These are phyloP conservation scores for Arthrobotrys entomopaga DNA, from an alignment of 2,329 filamentous ascomycete genomes.

Conservation along the genomic window DNA sequence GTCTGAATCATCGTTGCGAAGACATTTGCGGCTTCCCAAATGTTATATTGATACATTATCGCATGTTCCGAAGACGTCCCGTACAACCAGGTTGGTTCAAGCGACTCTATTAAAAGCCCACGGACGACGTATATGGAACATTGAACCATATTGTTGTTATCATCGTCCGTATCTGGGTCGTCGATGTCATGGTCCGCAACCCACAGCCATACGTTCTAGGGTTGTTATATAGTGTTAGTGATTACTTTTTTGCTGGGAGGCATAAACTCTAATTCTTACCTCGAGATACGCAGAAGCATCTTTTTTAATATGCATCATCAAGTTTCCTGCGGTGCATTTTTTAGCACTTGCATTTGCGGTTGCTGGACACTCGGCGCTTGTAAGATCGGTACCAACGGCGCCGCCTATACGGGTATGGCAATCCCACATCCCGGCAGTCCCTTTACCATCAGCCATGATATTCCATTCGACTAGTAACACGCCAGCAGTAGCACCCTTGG, in stretches of 20 bases:
- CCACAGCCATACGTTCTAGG: conserved; percentile 68
- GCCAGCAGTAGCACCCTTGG: conserved; percentile 72
- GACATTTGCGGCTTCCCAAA: conserved; percentile 70
- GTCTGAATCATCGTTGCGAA: conserved; percentile 67
- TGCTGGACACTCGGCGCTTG: conserved; percentile 63
- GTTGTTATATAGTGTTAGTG: too few species aligned
- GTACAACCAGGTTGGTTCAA: conserved; percentile 61
- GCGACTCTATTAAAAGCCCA: conserved; percentile 61
- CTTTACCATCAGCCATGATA: conserved; percentile 63
- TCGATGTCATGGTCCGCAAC: conserved; percentile 62
- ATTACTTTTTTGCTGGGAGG: too few species aligned
- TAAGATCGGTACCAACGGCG: conserved; percentile 66
- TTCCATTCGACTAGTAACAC: conserved; percentile 78
- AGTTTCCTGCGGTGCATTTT: conserved; percentile 61
- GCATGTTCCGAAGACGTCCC: conserved; percentile 71
- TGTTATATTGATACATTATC: conserved; percentile 76
- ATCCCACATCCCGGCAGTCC: conserved; percentile 66
- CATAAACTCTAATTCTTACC: too few species aligned
- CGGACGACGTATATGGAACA: conserved; percentile 59
- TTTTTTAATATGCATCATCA: conserved; percentile 61
- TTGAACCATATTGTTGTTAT: background rate
- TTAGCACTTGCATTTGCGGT: conserved; percentile 58
- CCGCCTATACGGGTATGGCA: conserved; percentile 62
- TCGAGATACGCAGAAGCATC: conserved; percentile 62
- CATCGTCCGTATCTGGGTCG: background rate